Base-by-base conservation (phyloP, 306 rosid genomes). In the Styphnolobium japonicum region DNA sequence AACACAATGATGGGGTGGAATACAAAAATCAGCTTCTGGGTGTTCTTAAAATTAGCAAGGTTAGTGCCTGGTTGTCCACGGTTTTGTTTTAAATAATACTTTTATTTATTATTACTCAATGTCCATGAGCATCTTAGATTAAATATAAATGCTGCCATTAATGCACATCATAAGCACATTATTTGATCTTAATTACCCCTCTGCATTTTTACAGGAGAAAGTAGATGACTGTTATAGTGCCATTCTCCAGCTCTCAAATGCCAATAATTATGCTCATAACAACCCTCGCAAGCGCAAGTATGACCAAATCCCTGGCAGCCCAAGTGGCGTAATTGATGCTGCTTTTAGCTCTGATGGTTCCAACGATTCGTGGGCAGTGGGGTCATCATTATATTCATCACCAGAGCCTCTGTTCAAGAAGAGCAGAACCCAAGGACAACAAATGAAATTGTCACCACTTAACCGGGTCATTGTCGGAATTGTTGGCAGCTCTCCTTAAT, bases 241-340 rank as follows among this genome's bases (percentile, higher is more conserved):
- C 0, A 89, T 93, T 31, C 29, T 67, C 0, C 86, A 87, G 80
- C 9, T 78, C 5, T 77, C 89, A 42, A 88, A 79, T 11, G 76
- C 6, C 48, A 60, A 63, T 76, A 39, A 76, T 65, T 19, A 39
- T 46, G 67, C 6, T 14, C 14, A 45, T 31, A 75, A 74, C 36
- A 87, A 75, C 16, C 46, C 74, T 8, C 61, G 10, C 12, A 94
- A 90, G 72, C 87, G 97, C 52, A 91, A 92, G 86, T 78, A 73
- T 71, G 93, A 74, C 51, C 53, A 82, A 83, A 80, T 78, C 39
- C 96, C 88, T 7, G 81, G 86, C 0, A 93, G 99, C 80, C 98
- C 98, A 67, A 90, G 87, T 80, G 98, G 97, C 43, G 89, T 93
- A 49, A 83, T 91, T 18, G 99, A 95, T 76, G 90, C 90, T 15